These are phyloP conservation scores for Sporisorium iseilematis-ciliati DNA, from an alignment of 1,284 basidiomycete species.

Conservation along the genomic window DNA sequence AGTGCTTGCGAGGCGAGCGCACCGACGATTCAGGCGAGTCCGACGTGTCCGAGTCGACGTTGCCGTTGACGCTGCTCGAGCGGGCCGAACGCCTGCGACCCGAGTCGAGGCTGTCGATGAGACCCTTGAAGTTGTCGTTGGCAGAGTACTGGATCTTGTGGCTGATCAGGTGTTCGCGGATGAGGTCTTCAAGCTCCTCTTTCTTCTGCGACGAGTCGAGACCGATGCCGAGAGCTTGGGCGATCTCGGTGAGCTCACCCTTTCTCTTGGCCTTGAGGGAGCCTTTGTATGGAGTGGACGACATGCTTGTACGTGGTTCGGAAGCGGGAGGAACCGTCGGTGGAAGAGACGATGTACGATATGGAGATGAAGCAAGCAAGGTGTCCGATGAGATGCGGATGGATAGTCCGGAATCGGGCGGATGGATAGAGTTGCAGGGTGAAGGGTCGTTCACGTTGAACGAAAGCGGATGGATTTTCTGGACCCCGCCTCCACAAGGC, in stretches of 20 bases:
- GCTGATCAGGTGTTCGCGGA: constrained; percentile 50
- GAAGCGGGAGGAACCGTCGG: constrained; percentile 1
- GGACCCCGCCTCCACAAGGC: constrained; percentile 19
- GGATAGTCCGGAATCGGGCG: constrained; percentile 18
- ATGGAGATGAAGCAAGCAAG: constrained; percentile 16
- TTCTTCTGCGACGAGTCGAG: constrained; percentile 44
- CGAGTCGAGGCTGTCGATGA: constrained; percentile 58
- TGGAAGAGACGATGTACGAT: constrained; percentile 3
- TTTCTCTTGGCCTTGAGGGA: constrained; percentile 60
- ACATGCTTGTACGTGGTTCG: constrained; percentile 18
- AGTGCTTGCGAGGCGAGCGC: constrained; percentile 62
- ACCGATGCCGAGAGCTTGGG: constrained; percentile 52
- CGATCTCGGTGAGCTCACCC: constrained; percentile 60
- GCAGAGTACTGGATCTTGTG: constrained; percentile 44
- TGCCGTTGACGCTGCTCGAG: constrained; percentile 52
- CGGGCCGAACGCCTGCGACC: constrained; percentile 41
- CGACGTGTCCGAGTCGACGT: constrained; percentile 55
- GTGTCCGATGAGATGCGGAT: constrained; percentile 12
- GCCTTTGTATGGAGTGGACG: constrained; percentile 54
- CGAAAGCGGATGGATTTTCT: constrained; percentile 34
- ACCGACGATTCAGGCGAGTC: constrained; percentile 52
- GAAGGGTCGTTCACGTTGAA: not conserved
- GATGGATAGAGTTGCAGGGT: constrained; percentile 38
- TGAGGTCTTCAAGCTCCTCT: constrained; percentile 59
- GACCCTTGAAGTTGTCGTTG: constrained; percentile 50